These are phyloP conservation scores for Fusarium nodosum DNA, from an alignment of 2,329 filamentous ascomycete genomes.

Conservation along the genomic window DNA sequence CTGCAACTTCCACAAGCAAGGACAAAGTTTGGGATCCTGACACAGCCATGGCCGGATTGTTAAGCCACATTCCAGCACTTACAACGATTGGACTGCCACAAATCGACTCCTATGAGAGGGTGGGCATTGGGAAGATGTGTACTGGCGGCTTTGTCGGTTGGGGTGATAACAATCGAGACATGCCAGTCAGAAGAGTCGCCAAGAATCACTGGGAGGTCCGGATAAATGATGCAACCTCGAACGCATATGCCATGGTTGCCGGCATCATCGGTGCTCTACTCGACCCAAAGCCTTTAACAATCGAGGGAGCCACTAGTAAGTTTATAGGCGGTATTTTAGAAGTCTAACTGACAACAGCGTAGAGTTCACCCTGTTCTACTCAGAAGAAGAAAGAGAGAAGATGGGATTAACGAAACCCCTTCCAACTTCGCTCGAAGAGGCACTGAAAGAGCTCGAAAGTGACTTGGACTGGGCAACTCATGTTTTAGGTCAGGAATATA, in stretches of 20 bases:
- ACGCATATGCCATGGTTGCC: slow-evolving; percentile 14
- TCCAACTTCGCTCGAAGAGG: neutral
- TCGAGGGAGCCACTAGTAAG: neutral
- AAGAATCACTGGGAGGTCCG: slow-evolving; percentile 23
- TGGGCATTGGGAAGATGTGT: slow-evolving; percentile 5
- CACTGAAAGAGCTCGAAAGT: slow-evolving; percentile 8
- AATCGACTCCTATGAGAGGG: slow-evolving; percentile 10
- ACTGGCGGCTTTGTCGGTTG: slow-evolving; percentile 6
- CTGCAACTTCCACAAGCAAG: neutral
- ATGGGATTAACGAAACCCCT: neutral
- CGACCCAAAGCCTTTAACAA: neutral
- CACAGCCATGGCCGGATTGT: neutral
- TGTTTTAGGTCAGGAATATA: neutral
- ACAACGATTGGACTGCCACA: slow-evolving; percentile 5
- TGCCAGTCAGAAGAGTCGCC: slow-evolving; percentile 16
- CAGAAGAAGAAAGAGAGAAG: slow-evolving; percentile 1
- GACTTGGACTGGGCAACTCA: slow-evolving; percentile 1
- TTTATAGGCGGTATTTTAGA: rapidly evolving
- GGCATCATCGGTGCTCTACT: slow-evolving; percentile 3
- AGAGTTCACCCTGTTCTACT: slow-evolving; percentile 16
- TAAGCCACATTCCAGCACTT: slow-evolving; percentile 13
- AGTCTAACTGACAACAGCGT: neutral
- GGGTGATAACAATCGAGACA: slow-evolving; percentile 20
- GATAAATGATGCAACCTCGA: slow-evolving; percentile 10
- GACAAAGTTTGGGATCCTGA: slow-evolving; percentile 1